Percentiles rank a stretch among this genome's conserved stretches.
phyloP scores from a whole-genome alignment of 2,329 filamentous ascomycete genomes.

The Xylariomycetidae sp. region DNA sequence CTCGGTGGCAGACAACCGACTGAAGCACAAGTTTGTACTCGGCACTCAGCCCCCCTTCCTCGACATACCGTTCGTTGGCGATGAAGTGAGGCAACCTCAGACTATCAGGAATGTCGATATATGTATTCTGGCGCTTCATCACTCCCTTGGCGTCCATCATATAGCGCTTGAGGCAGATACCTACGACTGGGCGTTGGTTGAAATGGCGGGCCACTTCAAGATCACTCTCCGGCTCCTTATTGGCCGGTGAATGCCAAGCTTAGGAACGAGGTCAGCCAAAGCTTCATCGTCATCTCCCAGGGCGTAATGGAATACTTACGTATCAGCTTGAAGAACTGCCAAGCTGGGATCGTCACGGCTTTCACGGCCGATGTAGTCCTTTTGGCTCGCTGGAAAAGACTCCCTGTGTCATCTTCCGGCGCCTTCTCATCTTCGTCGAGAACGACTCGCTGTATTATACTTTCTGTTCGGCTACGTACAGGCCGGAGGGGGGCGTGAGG shows the following conservation, averaged over 20 bases:
- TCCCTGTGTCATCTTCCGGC: slow-evolving; percentile 35
- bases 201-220: slow-evolving; percentile 87
- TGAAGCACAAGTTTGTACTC: slow-evolving; percentile 92
- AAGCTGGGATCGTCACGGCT: slow-evolving; percentile 91
- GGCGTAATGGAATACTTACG: slow-evolving; percentile 55
- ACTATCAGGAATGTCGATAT: slow-evolving; percentile 80
- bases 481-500: slow-evolving; percentile 15
- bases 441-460: slow-evolving; percentile 57
- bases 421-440: slow-evolving; percentile 47
- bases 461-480: slow-evolving; percentile 40
- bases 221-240: slow-evolving; percentile 55
- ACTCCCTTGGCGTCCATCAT: slow-evolving; percentile 65
- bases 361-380: slow-evolving; percentile 55
- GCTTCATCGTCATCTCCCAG: too few species aligned
- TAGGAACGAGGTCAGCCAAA: slow-evolving; percentile 28
- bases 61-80: slow-evolving; percentile 65
- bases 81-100: slow-evolving; percentile 89
- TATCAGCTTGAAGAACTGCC: slow-evolving; percentile 94
- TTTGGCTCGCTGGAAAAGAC: slow-evolving; percentile 39
- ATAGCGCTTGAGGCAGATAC: slow-evolving; percentile 91
- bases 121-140: slow-evolving; percentile 70
- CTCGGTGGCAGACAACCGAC: slow-evolving; percentile 88
- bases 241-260: slow-evolving; percentile 77
- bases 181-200: slow-evolving; percentile 77
- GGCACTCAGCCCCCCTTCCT: slow-evolving; percentile 65